Evolutionary conservation across 2,329 filamentous ascomycete species (phyloP), one percentile per base, ranked within the genome.

Genomic region (Fusarium sp.): DNA sequence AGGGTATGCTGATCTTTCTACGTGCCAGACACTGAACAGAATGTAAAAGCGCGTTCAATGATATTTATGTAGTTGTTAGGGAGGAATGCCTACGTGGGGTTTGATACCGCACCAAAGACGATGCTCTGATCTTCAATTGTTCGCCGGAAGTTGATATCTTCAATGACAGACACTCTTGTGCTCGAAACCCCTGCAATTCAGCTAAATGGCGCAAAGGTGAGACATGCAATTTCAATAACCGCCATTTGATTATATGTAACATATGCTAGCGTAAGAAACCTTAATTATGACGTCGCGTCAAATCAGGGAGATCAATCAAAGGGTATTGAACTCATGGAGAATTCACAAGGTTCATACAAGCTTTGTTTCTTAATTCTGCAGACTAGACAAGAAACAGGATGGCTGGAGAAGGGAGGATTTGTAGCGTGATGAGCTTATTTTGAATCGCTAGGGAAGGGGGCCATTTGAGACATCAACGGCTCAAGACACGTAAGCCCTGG

Each of bases 1-100:
- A 39, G 11, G 18, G 20, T 14, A 54, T 54, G 14, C 24, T 15
- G 11, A 24, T 54, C 18, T 9, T 24, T 3, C 13, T 24, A 24
- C 9, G 12, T 51, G 31, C 17, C n/a, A 24, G 8, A 35, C n/a
- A 24, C 31, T 20, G 4, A 3, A 12, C 8, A 24, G 31, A 18
- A 12, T 36, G n/a, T 12, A 2, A 11, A 6, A 10, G 12, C 12
- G 6, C 4, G n/a, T 15, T 11, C 8, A 15, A 5, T 6, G 17
- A 35, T 7, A 11, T 20, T 6, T 20, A 20, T 4, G 17, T 13
- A 6, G 8, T 24, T 24, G 4, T 35, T 18, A 35, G 14, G 17
- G 4, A 11, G 15, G 13, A 35, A 20, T 52, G 31, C 6, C 9
- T 7, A 26, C n/a, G 1, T 4, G 12, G n/a, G 9, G 13, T 24